Evolutionary conservation across 2,329 filamentous ascomycete species (phyloP), one percentile per base, ranked within the genome.

Genomic region (Claviceps monticola): DNA sequence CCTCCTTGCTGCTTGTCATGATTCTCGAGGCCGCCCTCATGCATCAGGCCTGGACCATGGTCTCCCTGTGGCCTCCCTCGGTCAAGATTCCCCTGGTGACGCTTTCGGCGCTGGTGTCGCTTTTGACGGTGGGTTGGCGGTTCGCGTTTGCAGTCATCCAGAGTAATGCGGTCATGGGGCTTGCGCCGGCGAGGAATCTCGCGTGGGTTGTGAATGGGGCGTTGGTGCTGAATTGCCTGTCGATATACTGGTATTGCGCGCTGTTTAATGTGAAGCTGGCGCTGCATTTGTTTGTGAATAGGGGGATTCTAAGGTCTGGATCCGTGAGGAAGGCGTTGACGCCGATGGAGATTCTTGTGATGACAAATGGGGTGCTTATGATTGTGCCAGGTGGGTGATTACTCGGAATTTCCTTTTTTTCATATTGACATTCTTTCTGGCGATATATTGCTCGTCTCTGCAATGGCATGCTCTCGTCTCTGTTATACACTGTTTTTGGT

Each of bases 331-430:
- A 64, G 48, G 63, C 68, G 0, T 59, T 80, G 41, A 73, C 64
- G 0, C 69, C 74, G 5, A 74, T 80, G 67, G 76, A 80, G 56
- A 69, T 77, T 7, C 65, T 80, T 23, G 68, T 78, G 49, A 73
- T 78, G 58, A 75, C 74, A 48, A 79, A 80, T 39, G 76, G 75
- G 11, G 56, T 78, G 1, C 64, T 80, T 51, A 79, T 80, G 77
- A 56, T 78, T 16, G 61, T 78, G 9, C 76, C 76, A n/a, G 72
- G 76, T 78, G 62, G 46, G 68, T 62, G 3, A 34, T 9, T 1
- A 34, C 29, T 1, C 9, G 9, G 9, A 11, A 34, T 11, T 7
- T 17, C 14, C 14, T 45, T n/a, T 17, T 29, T 7, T n/a, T n/a
- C n/a, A n/a, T n/a, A 14, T 29, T 29, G 17, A 13, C 19, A 21